Base-by-base conservation (phyloP, 225 moss, liverwort and hornwort species). In the Polytrichum commune region DNA sequence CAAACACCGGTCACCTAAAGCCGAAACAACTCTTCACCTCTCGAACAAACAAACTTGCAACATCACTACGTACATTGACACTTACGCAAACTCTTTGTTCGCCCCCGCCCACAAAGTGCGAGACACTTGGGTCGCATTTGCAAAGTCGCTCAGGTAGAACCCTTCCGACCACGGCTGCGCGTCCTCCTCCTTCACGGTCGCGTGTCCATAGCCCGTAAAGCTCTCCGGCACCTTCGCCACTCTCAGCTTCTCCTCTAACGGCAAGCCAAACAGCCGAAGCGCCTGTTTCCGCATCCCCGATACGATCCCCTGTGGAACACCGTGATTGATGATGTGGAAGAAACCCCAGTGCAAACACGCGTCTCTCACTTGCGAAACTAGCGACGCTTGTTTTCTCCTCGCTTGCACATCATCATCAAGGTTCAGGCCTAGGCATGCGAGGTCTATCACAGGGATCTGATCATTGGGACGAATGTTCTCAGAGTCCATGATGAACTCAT, bases 251-350 rank as follows among this genome's bases (percentile, higher is more conserved):
- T 87, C 84, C 54, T 79, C 84, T 53, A 79, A 79, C 20, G 84
- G 64, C 67, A 84, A 67, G 19, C 69, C 54, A 63, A 88, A 88
- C 66, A 88, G 72, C 27, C 53, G 58, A 18, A 72, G 71, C 26
- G 81, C 84, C 69, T 81, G 81, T 25, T 66, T 77, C 63, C 77
- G 78, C 74, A 88, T 66, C 8, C 79, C 69, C 16, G 71, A 69
- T n/a, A 79, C 68, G n/a, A 88, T 79, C 67, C 75, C 75, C n/a
- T 55, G n/a, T 25, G 81, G 78, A 23, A 88, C 73, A 19, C 79
- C 79, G 64, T 87, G 84, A 62, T 87, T 81, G 69, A 81, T 32
- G 63, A 79, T 76, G 25, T 87, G 87, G 79, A 87, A 87, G 64
- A 84, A 77, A 5, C 87, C 84, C 87, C 84, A 88, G 53, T 84